These are phyloP conservation scores for Penicillium argentinense DNA, from an alignment of 495 filamentous ascomycete genomes.

Conservation along the genomic window DNA sequence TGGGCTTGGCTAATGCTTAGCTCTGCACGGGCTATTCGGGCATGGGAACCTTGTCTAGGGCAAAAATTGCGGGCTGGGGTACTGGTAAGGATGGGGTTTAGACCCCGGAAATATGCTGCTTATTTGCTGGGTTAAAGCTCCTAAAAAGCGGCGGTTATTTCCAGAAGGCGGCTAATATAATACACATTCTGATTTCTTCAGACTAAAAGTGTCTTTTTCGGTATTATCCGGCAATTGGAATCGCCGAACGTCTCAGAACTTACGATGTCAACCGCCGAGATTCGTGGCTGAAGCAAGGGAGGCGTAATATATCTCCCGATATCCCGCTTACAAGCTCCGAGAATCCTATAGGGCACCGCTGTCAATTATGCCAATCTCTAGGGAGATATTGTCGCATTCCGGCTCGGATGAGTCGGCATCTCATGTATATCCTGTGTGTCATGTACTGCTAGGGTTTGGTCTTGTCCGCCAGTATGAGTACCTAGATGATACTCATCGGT, in stretches of 20 bases:
- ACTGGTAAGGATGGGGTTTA: neutral
- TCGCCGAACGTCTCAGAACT: neutral
- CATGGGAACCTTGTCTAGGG: conserved; percentile 1
- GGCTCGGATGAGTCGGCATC: conserved; percentile 8
- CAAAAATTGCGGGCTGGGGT: neutral
- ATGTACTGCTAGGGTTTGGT: no score
- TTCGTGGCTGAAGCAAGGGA: conserved; percentile 14
- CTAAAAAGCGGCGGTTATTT: neutral
- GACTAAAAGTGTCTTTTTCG: neutral
- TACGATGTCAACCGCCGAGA: neutral
- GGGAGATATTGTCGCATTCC: neutral
- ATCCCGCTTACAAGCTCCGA: neutral
- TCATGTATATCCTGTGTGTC: neutral
- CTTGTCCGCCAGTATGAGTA: neutral
- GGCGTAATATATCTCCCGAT: conserved; percentile 1
- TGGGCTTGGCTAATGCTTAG: conserved; percentile 27
- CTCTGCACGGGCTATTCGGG: conserved; percentile 8
- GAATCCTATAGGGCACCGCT: neutral
- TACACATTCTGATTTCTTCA: no score
- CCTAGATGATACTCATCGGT: neutral
- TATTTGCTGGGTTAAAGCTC: no score
- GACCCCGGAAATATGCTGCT: neutral
- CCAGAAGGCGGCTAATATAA: neutral
- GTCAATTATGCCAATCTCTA: neutral
- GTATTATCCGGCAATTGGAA: neutral